These are phyloP conservation scores for Aspergillus funiculosus DNA, from an alignment of 495 filamentous ascomycete genomes.

Conservation along the genomic window DNA sequence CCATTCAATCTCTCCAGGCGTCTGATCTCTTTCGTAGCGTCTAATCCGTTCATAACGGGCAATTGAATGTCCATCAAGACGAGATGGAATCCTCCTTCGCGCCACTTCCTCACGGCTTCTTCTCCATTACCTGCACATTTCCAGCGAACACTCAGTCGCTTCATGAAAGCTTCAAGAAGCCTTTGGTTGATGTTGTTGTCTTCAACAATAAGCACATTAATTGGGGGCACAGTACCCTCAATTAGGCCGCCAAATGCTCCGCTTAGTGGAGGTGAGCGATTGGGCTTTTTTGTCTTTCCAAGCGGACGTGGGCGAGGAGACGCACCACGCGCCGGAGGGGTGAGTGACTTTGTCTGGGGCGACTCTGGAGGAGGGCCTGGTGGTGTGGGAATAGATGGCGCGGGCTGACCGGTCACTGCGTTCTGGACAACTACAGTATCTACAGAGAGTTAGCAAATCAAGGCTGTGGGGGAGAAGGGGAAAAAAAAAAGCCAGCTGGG, in stretches of 20 bases:
- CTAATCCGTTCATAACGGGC: slow-evolving; percentile 92
- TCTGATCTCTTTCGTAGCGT: slow-evolving; percentile 95
- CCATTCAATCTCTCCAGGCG: slow-evolving; percentile 81
- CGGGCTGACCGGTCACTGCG: slow-evolving; percentile 23
- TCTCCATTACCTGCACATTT: slow-evolving; percentile 90
- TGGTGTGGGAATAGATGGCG: slow-evolving; percentile 34
- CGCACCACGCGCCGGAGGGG: slow-evolving; percentile 31
- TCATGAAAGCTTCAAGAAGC: slow-evolving; percentile 92
- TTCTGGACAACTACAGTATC: slow-evolving; percentile 26
- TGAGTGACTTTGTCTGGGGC: slow-evolving; percentile 32
- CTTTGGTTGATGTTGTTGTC: slow-evolving; percentile 97
- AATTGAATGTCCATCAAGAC: slow-evolving; percentile 99
- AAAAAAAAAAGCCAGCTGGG: neutral
- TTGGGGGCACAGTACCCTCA: slow-evolving; percentile 83
- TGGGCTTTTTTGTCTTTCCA: slow-evolving; percentile 44
- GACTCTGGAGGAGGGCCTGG: slow-evolving; percentile 36
- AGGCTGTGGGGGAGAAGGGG: neutral
- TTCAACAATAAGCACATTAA: slow-evolving; percentile 96
- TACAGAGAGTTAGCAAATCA: slow-evolving; percentile 21
- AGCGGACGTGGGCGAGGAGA: slow-evolving; percentile 35
- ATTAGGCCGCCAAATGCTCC: slow-evolving; percentile 58
- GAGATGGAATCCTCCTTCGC: slow-evolving; percentile 88
- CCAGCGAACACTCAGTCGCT: slow-evolving; percentile 95
- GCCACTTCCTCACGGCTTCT: slow-evolving; percentile 91
- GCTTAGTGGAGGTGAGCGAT: slow-evolving; percentile 16